Conservation (phyloP, 768 basidiomycete species). For the Amanita molliuscula region DNA sequence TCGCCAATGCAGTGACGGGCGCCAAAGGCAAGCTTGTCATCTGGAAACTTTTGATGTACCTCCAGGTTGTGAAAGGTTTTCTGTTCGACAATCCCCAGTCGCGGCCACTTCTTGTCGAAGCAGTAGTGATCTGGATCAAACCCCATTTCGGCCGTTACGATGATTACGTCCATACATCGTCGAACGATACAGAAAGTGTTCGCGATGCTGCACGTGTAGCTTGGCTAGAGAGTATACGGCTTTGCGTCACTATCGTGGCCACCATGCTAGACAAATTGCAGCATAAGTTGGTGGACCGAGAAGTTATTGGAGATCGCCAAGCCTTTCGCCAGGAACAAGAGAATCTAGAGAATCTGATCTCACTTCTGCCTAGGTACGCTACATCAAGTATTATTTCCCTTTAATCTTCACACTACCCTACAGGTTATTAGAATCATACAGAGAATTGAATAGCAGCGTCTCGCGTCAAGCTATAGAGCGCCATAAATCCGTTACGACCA, state of each 20-base stretch:
- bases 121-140: constrained; percentile 89
- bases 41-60: constrained; percentile 90
- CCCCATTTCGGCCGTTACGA: constrained; percentile 91
- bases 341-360: constrained; percentile 79
- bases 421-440: constrained; percentile 82
- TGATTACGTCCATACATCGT: constrained; percentile 55
- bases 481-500: constrained; percentile 46
- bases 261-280: constrained; percentile 88
- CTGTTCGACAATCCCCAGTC: constrained; percentile 78
- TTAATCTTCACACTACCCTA: not conserved
- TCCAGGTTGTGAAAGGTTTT: constrained; percentile 84
- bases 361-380: constrained; percentile 73
- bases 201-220: constrained; percentile 69
- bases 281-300: constrained; percentile 62
- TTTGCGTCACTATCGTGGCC: constrained; percentile 82
- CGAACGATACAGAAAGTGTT: constrained; percentile 54
- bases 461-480: constrained; percentile 65
- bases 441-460: constrained; percentile 63
- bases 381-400: not conserved
- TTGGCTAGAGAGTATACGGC: constrained; percentile 87
- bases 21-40: constrained; percentile 83
- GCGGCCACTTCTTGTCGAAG: constrained; percentile 73
- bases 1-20: constrained; percentile 72
- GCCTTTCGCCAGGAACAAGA: constrained; percentile 76
- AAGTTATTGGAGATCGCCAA: constrained; percentile 47